Conservation (phyloP, 1,284 basidiomycete species). For the Cryptococcus sp. region DNA sequence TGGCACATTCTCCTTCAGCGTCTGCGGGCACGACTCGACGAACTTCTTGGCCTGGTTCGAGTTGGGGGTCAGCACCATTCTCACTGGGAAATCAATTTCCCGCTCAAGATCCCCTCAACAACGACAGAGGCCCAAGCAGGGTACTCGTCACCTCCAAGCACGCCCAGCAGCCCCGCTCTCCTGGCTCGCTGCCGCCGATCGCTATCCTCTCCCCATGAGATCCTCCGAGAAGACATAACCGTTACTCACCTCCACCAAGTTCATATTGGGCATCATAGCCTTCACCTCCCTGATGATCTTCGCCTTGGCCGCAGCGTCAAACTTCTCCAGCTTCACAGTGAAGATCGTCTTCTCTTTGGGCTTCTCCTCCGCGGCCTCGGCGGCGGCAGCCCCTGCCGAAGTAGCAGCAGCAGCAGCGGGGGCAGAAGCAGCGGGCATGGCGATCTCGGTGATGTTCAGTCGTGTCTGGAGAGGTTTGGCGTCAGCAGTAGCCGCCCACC, state of each 20-base stretch:
- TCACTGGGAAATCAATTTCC: too few species aligned
- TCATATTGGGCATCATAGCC: constrained; percentile 87
- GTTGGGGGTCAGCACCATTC: too few species aligned
- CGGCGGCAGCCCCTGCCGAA: constrained; percentile 59
- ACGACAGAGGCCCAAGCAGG: too few species aligned
- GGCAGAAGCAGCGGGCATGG: constrained; percentile 76
- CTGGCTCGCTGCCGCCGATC: too few species aligned
- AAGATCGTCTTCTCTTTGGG: constrained; percentile 99
- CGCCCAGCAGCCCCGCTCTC: too few species aligned
- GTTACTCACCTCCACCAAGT: constrained; percentile 82
- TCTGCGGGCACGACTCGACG: constrained; percentile 91
- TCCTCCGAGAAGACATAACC: neutral
- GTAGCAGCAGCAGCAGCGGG: constrained; percentile 57
- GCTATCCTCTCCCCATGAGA: constrained; percentile 12
- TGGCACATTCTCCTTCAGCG: constrained; percentile 89
- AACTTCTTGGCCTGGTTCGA: constrained; percentile 91
- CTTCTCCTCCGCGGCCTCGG: constrained; percentile 72
- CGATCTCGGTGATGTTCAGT: constrained; percentile 97
- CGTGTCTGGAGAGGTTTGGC: constrained; percentile 59
- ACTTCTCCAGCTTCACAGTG: constrained; percentile 89
- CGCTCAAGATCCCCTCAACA: too few species aligned
- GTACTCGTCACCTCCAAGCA: too few species aligned
- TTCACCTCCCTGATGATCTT: constrained; percentile 99
- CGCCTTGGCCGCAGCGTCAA: constrained; percentile 84
- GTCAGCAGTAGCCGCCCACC: neutral